Evolutionary conservation across 2,329 filamentous ascomycete species (phyloP), one percentile per base, ranked within the genome.

Genomic region (Venturiaceae sp.): DNA sequence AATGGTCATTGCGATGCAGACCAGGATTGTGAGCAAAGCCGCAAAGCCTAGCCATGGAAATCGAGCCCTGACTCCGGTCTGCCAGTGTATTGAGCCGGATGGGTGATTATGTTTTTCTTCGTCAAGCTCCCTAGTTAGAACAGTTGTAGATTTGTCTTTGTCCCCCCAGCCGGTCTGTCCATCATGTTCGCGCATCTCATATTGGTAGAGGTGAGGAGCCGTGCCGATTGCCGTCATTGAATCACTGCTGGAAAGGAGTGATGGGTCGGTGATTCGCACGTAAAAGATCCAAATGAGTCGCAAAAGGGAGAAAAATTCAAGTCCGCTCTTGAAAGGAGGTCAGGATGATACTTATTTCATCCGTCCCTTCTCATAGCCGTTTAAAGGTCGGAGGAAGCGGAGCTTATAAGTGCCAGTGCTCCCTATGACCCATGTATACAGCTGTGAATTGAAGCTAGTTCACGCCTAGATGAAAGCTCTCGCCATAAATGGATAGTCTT

Each of bases 1-100:
- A 23, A 64, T 52, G 5, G 60, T 60, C 4, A 50, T 61, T 8
- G 60, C 55, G 1, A 63, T 62, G 32, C 62, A 63, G 2, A 66
- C 36, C 3, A 66, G 50, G 14, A 66, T 59, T 6, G 59, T 55
- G 19, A 62, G 33, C 1, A 66, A 50, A n/a, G 64, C 61, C 11
- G 57, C 61, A 41, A 62, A 61, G 2, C 63, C 64, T 9, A 63
- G 58, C 60, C 61, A 61, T 9, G 62, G 63, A 37, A 65, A 64
- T 6, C 64, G 39, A 1, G 56, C 60, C 36, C 50, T 30, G 9
- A 34, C 19, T 7, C 59, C 53, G 16, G 33, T 36, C 53, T 55
- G 4, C 33, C 53, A 55, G 13, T 55, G 41, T 3, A 46, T 26
- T 26, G 21, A 46, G 23, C 41, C 41, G 28, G 9, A 23, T 5